Conservation (phyloP, 2,329 filamentous ascomycete genomes). For the Alternaria triticina region DNA sequence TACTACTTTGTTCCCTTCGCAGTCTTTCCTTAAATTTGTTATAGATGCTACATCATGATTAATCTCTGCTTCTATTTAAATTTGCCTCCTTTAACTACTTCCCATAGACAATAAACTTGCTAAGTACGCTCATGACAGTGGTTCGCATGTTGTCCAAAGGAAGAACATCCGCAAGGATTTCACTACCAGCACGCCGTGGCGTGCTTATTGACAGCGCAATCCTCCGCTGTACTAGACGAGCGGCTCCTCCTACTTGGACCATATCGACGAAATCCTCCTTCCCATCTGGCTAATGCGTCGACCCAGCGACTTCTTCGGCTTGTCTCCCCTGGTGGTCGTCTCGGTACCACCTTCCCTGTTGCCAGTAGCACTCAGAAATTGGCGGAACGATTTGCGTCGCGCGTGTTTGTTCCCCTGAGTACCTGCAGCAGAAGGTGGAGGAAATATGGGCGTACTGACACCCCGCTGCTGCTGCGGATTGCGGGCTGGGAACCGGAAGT, state of each 20-base stretch:
- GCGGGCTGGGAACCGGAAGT: not conserved
- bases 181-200: too few relatives aligned
- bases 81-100: too few relatives aligned
- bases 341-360: not conserved
- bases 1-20: not conserved
- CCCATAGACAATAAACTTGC: too few relatives aligned
- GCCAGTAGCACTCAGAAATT: not conserved
- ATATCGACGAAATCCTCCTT: not conserved
- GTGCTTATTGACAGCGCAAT: too few relatives aligned
- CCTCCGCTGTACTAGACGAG: too few relatives aligned
- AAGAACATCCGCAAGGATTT: too few relatives aligned
- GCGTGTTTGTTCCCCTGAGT: accelerated
- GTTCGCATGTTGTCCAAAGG: too few relatives aligned
- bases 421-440: not conserved
- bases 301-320: not conserved
- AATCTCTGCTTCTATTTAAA: too few relatives aligned
- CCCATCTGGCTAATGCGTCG: not conserved
- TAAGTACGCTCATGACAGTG: too few relatives aligned
- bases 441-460: not conserved
- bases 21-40: not conserved
- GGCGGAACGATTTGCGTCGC: not conserved
- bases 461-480: not conserved
- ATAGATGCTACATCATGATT: too few relatives aligned
- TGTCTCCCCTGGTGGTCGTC: too few relatives aligned
- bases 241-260: too few relatives aligned